Evolutionary conservation across 305 asterid genomes (phyloP).

Genomic region (Fraxinus albicans): DNA sequence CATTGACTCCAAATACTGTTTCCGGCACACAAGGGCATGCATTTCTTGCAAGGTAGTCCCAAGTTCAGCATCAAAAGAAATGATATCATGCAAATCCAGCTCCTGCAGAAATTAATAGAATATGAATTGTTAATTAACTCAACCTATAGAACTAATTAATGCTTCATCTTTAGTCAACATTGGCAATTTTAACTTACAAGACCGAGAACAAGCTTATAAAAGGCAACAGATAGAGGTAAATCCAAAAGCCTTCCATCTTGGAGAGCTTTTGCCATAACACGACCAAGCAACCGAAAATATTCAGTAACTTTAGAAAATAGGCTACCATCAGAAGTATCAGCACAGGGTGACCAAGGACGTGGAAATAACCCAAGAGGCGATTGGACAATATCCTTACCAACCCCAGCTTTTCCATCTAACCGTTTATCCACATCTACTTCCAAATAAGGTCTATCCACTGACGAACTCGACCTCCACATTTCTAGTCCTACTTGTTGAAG

Average conservation of each 20-base stretch:
- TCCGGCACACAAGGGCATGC: slow-evolving; percentile 80
- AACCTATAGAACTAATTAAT: slow-evolving; percentile 2
- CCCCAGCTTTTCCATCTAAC: slow-evolving; percentile 26
- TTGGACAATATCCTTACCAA: slow-evolving; percentile 54
- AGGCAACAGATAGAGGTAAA: slow-evolving; percentile 84
- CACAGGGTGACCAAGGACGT: slow-evolving; percentile 79
- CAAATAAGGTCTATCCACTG: slow-evolving; percentile 43
- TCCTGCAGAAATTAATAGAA: slow-evolving; percentile 52
- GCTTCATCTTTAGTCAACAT: neutral
- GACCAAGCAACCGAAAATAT: slow-evolving; percentile 81
- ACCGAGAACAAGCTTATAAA: slow-evolving; percentile 81
- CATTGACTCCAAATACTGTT: slow-evolving; percentile 57
- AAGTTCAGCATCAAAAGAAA: slow-evolving; percentile 73
- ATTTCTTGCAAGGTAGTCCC: slow-evolving; percentile 87
- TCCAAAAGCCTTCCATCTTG: slow-evolving; percentile 99
- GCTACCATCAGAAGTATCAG: slow-evolving; percentile 64
- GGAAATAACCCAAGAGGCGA: slow-evolving; percentile 97
- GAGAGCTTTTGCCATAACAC: slow-evolving; percentile 96
- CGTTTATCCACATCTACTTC: slow-evolving; percentile 51
- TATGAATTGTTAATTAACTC: slow-evolving; percentile 3
- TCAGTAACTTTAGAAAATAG: slow-evolving; percentile 65
- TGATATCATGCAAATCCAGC: slow-evolving; percentile 86
- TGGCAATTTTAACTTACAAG: slow-evolving; percentile 49
- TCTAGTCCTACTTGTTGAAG: slow-evolving; percentile 81
- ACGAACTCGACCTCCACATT: slow-evolving; percentile 80